Conservation (phyloP, 2,329 filamentous ascomycete species). For the Aspergillus tamarii region DNA sequence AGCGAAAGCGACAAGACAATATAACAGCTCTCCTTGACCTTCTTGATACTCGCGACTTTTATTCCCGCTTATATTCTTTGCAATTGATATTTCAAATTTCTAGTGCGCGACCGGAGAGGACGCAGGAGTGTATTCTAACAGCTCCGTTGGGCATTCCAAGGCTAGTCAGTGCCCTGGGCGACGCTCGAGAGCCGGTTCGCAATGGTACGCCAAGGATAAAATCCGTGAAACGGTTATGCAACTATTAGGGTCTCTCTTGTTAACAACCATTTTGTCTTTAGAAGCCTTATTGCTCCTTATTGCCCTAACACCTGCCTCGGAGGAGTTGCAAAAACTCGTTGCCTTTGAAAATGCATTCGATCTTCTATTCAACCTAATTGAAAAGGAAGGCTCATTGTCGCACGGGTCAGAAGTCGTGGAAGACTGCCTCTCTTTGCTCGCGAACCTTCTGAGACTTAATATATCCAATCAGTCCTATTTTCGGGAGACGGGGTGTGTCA, state of each 20-base stretch:
- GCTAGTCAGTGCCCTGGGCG: conserved; percentile 81
- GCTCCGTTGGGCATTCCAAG: conserved; percentile 87
- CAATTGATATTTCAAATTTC: conserved; percentile 88
- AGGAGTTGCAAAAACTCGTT: conserved; percentile 91
- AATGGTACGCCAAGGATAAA: conserved; percentile 59
- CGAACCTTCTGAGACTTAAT: conserved; percentile 85
- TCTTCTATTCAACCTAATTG: conserved; percentile 79
- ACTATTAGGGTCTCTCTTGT: not conserved
- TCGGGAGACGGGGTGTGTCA: conserved; percentile 82
- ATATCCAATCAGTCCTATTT: conserved; percentile 92
- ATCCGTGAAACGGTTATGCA: not conserved
- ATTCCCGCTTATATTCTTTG: conserved; percentile 85
- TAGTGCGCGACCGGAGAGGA: conserved; percentile 81
- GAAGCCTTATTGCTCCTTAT: conserved; percentile 86
- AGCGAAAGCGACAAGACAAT: conserved; percentile 81
- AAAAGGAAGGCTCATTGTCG: conserved; percentile 76
- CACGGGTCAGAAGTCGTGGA: conserved; percentile 87
- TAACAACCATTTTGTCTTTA: conserved; percentile 30
- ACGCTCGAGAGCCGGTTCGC: conserved; percentile 81
- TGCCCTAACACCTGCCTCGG: conserved; percentile 81
- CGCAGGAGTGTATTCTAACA: conserved; percentile 90
- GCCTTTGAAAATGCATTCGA: conserved; percentile 95
- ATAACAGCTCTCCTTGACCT: conserved; percentile 88
- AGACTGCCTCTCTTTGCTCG: conserved; percentile 87
- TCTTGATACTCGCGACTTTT: conserved; percentile 84